Conservation (phyloP, 1,284 basidiomycete species). For the Termitomyces sp. region DNA sequence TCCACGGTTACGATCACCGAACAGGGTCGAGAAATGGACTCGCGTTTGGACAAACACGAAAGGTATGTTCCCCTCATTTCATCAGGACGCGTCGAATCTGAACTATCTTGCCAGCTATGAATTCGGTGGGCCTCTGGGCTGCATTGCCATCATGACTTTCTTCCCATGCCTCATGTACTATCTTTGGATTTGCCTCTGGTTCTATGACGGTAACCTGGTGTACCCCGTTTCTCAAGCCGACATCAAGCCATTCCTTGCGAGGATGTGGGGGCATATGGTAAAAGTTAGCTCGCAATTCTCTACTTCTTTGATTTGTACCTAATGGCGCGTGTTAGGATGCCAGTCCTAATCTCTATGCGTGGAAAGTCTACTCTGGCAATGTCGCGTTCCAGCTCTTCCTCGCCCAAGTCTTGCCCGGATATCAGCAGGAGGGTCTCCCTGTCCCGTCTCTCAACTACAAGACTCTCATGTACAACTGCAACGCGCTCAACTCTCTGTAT, state of each 20-base stretch:
- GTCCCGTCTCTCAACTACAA: slow-evolving; percentile 91
- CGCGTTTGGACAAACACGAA: slow-evolving; percentile 71
- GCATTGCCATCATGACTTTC: slow-evolving; percentile 88
- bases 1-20: slow-evolving; percentile 41
- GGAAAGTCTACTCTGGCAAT: slow-evolving; percentile 86
- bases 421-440: slow-evolving; percentile 89
- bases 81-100: slow-evolving; percentile 12
- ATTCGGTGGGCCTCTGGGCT: slow-evolving; percentile 93
- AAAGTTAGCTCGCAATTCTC: slow-evolving; percentile 44
- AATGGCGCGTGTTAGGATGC: slow-evolving; percentile 61
- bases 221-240: slow-evolving; percentile 70
- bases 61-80: slow-evolving; percentile 38
- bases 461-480: slow-evolving; percentile 95
- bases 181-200: slow-evolving; percentile 97
- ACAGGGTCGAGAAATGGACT: slow-evolving; percentile 66
- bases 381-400: slow-evolving; percentile 88
- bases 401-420: slow-evolving; percentile 89
- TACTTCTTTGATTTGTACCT: neutral
- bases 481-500: slow-evolving; percentile 88
- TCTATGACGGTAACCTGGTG: slow-evolving; percentile 88
- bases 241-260: slow-evolving; percentile 72
- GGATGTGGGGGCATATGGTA: slow-evolving; percentile 82
- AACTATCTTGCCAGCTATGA: slow-evolving; percentile 61
- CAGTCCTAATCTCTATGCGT: slow-evolving; percentile 83
- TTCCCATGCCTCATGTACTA: slow-evolving; percentile 97